Evolutionary conservation across 306 rosid genomes (phyloP).

Genomic region (Herpetospermum pedunculosum): DNA sequence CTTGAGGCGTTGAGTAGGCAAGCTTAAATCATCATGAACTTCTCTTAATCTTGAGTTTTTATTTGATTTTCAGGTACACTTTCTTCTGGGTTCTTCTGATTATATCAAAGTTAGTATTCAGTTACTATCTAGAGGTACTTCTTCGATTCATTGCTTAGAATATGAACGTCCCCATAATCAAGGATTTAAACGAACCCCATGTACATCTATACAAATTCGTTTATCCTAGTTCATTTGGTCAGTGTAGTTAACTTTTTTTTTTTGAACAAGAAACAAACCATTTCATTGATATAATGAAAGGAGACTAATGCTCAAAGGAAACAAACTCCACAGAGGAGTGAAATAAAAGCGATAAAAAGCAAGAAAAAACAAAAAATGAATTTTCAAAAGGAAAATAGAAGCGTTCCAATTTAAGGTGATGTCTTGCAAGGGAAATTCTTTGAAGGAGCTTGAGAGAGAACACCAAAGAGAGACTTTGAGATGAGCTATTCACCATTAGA

Average conservation of each 20-base stretch:
- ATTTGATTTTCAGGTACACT: slow-evolving; percentile 61
- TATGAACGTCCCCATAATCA: not conserved
- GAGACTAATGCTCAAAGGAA: too few species aligned
- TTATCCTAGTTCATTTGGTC: not conserved
- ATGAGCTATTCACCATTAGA: too few species aligned
- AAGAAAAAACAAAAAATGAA: too few species aligned
- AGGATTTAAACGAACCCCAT: not conserved
- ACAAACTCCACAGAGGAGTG: too few species aligned
- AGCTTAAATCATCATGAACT: slow-evolving; percentile 14
- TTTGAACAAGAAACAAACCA: too few species aligned
- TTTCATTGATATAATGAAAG: too few species aligned
- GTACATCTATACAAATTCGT: not conserved
- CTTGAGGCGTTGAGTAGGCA: slow-evolving; percentile 15
- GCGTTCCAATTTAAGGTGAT: too few species aligned
- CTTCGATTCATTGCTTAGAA: not conserved
- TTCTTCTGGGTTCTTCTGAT: slow-evolving; percentile 76
- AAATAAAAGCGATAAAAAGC: too few species aligned
- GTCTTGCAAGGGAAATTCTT: too few species aligned
- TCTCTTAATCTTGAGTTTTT: slow-evolving; percentile 19
- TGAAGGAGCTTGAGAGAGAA: too few species aligned
- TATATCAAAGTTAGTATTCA: slow-evolving; percentile 69
- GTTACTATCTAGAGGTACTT: slow-evolving; percentile 86
- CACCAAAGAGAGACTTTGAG: too few species aligned
- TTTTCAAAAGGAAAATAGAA: too few species aligned
- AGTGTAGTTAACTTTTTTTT: not conserved